Percentiles rank a stretch among this genome's conserved stretches.
Evolutionary conservation across 2,329 filamentous ascomycete genomes (phyloP).

Genomic region (Hypoxylon sp.): DNA sequence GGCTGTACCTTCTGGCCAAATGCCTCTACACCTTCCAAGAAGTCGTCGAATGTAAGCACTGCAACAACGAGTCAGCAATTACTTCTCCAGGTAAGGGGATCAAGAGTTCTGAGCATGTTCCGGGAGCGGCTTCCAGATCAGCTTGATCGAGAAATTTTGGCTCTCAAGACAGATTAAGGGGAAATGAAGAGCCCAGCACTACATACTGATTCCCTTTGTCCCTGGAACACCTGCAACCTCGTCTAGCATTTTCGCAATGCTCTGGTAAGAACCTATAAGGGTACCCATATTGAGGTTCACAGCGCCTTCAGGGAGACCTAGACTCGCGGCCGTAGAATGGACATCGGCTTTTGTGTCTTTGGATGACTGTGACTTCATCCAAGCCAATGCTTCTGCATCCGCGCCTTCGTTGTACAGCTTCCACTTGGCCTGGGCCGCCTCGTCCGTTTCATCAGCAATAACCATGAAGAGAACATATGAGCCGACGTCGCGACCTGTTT

Average conservation of each 20-base stretch:
- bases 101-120: no score
- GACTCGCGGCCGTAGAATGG: slow-evolving; percentile 50
- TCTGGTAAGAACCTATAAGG: slow-evolving; percentile 51
- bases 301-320: slow-evolving; percentile 51
- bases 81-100: no score
- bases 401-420: slow-evolving; percentile 53
- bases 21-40: slow-evolving; percentile 51
- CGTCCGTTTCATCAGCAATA: slow-evolving; percentile 54
- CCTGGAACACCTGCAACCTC: slow-evolving; percentile 52
- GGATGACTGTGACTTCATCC: slow-evolving; percentile 53
- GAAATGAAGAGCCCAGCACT: no score
- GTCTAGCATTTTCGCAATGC: slow-evolving; percentile 54
- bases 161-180: no score
- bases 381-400: slow-evolving; percentile 53
- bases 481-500: slow-evolving; percentile 53
- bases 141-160: no score
- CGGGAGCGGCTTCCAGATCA: no score
- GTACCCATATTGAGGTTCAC: slow-evolving; percentile 55
- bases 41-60: slow-evolving; percentile 55
- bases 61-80: no score
- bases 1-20: slow-evolving; percentile 56
- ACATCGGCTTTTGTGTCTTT: slow-evolving; percentile 54
- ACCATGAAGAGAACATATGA: slow-evolving; percentile 56
- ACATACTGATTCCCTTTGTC: slow-evolving; percentile 53
- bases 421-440: slow-evolving; percentile 53